Evolutionary conservation across 768 basidiomycete genomes (phyloP).

Genomic region (Cytidiella melzeri): DNA sequence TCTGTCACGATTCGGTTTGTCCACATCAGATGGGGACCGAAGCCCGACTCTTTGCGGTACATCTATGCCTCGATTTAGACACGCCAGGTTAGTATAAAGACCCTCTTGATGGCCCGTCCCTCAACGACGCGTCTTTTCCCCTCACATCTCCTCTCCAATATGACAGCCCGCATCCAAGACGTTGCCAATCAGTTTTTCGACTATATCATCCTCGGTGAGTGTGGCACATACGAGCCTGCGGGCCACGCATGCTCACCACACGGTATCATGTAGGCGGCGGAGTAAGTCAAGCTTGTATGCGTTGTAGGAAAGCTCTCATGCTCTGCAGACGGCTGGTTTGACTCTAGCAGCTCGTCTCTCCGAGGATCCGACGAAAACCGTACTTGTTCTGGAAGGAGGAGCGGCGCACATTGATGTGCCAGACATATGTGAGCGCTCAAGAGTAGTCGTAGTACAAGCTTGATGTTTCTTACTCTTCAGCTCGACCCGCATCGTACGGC

Average conservation of each 20-base stretch:
- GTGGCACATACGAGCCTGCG: neutral
- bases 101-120: no score
- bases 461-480: no score
- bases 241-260: neutral
- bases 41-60: no score
- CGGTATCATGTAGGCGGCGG: neutral
- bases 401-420: conserved; percentile 2
- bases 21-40: no score
- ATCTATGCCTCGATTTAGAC: no score
- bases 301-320: neutral
- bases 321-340: neutral
- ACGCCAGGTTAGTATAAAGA: no score
- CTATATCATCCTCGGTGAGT: conserved; percentile 10
- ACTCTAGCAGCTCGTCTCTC: neutral
- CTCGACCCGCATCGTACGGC: conserved; percentile 10
- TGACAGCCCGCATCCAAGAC: neutral
- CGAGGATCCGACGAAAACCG: neutral
- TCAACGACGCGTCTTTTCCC: no score
- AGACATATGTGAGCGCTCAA: neutral
- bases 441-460: no score
- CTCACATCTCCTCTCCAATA: no score
- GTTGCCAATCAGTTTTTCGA: conserved; percentile 5
- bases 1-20: no score
- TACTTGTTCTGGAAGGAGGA: conserved; percentile 2
- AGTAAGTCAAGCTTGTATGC: neutral